Conservation (phyloP, 768 basidiomycete genomes). For the Tubosaeta sp. region DNA sequence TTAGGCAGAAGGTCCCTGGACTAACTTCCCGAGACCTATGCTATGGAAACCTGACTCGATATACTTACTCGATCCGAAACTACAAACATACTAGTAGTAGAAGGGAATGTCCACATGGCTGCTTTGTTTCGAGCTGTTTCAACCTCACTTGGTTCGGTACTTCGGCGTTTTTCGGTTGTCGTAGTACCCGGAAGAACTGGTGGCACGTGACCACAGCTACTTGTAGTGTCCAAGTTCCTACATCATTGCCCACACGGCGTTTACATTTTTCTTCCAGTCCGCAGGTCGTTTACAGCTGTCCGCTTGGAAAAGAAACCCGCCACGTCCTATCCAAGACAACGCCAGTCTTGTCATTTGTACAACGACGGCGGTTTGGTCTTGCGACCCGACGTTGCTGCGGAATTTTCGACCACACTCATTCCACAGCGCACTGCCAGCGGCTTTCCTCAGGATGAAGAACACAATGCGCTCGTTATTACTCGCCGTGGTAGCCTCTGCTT, state of each 20-base stretch:
- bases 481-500: slow-evolving; percentile 22
- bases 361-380: slow-evolving; percentile 9
- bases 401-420: slow-evolving; percentile 26
- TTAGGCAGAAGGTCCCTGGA: slow-evolving; percentile 68
- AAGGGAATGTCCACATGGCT: not conserved
- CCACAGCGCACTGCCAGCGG: slow-evolving; percentile 4
- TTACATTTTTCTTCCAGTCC: slow-evolving; percentile 8
- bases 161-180: not conserved
- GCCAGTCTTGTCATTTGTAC: slow-evolving; percentile 1
- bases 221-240: slow-evolving; percentile 12
- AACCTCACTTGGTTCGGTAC: not conserved
- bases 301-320: not conserved
- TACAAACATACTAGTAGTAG: not conserved
- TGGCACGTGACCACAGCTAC: slow-evolving; percentile 27
- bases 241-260: slow-evolving; percentile 7
- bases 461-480: slow-evolving; percentile 24
- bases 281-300: slow-evolving; percentile 1
- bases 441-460: slow-evolving; percentile 22
- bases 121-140: not conserved
- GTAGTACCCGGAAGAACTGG: not conserved
- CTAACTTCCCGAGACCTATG: slow-evolving; percentile 23
- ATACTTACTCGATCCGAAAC: not conserved
- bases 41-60: slow-evolving; percentile 1
- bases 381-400: slow-evolving; percentile 17
- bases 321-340: not conserved